phyloP scores from a whole-genome alignment of 768 basidiomycete genomes.

The Suillus paluster region DNA sequence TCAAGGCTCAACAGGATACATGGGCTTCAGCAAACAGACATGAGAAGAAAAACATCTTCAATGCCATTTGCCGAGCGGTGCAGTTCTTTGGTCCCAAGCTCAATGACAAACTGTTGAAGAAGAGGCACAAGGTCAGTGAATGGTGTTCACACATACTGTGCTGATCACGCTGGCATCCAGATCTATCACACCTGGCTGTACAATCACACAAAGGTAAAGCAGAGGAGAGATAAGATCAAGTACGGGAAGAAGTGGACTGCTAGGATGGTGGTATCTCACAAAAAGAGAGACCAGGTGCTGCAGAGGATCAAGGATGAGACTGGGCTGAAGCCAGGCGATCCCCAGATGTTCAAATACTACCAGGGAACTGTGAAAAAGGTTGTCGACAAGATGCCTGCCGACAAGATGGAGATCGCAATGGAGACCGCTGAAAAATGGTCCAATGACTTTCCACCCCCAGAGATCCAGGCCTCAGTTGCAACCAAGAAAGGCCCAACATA shows the following conservation, averaged over 20 bases:
- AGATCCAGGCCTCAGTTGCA: background rate
- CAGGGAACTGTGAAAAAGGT: background rate
- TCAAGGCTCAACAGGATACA: too few species aligned
- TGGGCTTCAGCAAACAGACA: too few species aligned
- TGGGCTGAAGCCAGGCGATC: constrained; percentile 1
- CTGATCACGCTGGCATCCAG: too few species aligned
- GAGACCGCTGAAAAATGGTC: background rate
- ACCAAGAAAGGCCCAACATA: background rate
- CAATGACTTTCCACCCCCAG: background rate
- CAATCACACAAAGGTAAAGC: background rate
- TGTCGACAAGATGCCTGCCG: background rate
- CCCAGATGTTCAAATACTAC: background rate
- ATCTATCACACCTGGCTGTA: background rate
- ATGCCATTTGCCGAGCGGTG: too few species aligned
- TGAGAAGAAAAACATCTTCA: too few species aligned
- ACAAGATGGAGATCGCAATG: background rate
- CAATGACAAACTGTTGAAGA: too few species aligned
- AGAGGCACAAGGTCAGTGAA: too few species aligned
- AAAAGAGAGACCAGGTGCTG: background rate
- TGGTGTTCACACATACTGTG: too few species aligned
- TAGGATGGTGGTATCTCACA: background rate
- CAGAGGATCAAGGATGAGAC: background rate
- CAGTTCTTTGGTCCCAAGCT: too few species aligned
- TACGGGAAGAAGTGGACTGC: background rate
- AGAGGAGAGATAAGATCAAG: background rate